Percentiles rank a stretch among this genome's conserved stretches.
These are phyloP conservation scores for Thelonectria discophora DNA, from an alignment of 2,329 filamentous ascomycete species.

Conservation along the genomic window DNA sequence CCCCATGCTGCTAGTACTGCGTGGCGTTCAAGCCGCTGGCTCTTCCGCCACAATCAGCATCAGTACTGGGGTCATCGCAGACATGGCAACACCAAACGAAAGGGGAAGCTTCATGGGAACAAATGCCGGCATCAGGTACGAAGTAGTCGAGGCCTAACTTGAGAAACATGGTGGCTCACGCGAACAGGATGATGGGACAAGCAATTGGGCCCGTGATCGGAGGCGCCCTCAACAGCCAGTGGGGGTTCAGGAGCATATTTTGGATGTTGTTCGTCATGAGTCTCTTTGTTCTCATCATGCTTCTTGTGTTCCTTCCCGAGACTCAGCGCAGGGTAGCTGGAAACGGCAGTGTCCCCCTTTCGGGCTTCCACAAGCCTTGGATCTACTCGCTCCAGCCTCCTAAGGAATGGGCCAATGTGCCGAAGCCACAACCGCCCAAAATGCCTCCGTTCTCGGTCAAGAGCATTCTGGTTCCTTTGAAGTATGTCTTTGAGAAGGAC, in stretches of 20 bases:
- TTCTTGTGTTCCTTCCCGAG: conserved; percentile 15
- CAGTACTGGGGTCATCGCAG: conserved; percentile 48
- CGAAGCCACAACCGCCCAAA: neutral
- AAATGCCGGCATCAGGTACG: conserved; percentile 44
- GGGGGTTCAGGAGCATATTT: conserved; percentile 20
- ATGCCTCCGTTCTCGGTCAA: neutral
- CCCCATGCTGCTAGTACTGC: conserved; percentile 54
- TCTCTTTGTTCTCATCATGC: neutral
- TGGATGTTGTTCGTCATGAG: conserved; percentile 12
- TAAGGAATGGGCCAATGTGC: neutral
- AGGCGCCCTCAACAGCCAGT: conserved; percentile 12
- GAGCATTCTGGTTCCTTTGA: conserved; percentile 5
- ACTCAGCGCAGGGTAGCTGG: conserved; percentile 15
- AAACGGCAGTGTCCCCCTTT: conserved; percentile 9
- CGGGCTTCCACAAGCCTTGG: conserved; percentile 16
- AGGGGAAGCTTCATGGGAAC: conserved; percentile 44
- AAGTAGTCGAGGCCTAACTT: neutral
- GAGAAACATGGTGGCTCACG: neutral
- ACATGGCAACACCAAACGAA: conserved; percentile 40
- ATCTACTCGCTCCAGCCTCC: conserved; percentile 3
- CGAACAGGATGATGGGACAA: conserved; percentile 11
- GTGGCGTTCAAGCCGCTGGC: conserved; percentile 57
- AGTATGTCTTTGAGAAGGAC: conserved; percentile 15
- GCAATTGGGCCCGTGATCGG: conserved; percentile 21
- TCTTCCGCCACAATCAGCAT: conserved; percentile 59